phyloP scores from a whole-genome alignment of 345 rosid species.

The Syzygium grande region DNA sequence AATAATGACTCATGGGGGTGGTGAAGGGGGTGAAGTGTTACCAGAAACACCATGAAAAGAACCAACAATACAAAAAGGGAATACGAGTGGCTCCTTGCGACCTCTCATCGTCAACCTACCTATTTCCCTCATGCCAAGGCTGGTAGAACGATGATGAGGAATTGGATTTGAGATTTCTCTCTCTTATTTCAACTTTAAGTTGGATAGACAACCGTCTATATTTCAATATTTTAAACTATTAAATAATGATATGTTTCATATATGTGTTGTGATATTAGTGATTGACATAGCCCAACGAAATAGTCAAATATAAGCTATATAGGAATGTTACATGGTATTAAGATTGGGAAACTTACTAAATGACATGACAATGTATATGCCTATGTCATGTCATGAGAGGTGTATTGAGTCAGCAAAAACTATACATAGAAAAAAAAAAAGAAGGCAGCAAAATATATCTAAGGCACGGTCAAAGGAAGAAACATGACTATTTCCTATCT shows the following conservation, averaged over 20 bases:
- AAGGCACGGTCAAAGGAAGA: too few species aligned
- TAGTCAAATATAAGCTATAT: background rate
- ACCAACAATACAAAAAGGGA: background rate
- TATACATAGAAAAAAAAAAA: too few species aligned
- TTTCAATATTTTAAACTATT: background rate
- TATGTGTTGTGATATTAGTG: background rate
- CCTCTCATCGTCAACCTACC: background rate
- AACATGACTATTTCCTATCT: too few species aligned
- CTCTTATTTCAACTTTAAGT: background rate
- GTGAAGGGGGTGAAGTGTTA: too few species aligned
- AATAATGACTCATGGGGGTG: too few species aligned
- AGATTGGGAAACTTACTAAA: background rate
- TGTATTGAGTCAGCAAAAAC: too few species aligned
- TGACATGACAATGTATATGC: background rate
- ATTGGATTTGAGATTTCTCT: background rate
- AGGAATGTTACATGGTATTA: background rate
- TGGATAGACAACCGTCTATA: background rate
- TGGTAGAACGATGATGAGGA: background rate
- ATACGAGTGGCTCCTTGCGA: background rate
- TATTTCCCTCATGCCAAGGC: background rate
- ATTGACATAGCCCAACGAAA: background rate
- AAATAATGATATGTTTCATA: background rate
- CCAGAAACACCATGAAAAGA: too few species aligned
- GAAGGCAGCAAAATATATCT: too few species aligned
- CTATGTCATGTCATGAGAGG: background rate